Evolutionary conservation across 768 basidiomycete genomes (phyloP).

Genomic region (Austroboletus festivus): DNA sequence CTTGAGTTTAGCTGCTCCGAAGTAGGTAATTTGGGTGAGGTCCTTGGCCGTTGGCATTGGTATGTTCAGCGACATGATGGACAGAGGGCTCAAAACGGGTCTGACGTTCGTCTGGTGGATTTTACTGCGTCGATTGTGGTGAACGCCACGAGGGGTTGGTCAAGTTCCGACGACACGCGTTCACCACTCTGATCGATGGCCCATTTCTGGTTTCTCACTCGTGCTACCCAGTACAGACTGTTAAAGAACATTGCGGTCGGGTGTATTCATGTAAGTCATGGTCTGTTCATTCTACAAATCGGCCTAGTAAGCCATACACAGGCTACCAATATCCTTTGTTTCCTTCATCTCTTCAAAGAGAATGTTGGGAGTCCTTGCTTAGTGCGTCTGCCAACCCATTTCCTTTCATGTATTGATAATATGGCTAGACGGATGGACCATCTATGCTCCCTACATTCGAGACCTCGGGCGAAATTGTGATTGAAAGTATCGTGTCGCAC

Average conservation of each 20-base stretch:
- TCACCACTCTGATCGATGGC: too few species aligned
- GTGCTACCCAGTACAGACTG: not conserved
- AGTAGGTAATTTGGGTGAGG: conserved; percentile 27
- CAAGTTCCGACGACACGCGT: too few species aligned
- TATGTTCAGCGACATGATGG: conserved; percentile 18
- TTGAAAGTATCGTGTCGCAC: conserved; percentile 60
- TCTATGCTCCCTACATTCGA: conserved; percentile 82
- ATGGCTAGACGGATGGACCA: conserved; percentile 58
- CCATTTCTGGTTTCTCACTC: too few species aligned
- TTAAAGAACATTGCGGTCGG: conserved; percentile 24
- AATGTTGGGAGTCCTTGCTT: conserved; percentile 55
- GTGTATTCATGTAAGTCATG: conserved; percentile 26
- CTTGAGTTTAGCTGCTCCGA: conserved; percentile 27
- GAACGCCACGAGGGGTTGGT: too few species aligned
- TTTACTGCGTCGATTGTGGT: too few species aligned
- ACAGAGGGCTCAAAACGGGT: not conserved
- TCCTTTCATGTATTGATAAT: conserved; percentile 1
- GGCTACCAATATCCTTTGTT: conserved; percentile 54
- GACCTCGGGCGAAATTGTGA: conserved; percentile 52
- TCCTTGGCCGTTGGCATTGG: conserved; percentile 25
- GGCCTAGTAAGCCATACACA: conserved; percentile 28
- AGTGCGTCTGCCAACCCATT: conserved; percentile 34
- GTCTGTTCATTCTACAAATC: not conserved
- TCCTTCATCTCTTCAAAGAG: conserved; percentile 60
- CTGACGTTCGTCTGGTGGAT: too few species aligned